Evolutionary conservation across 768 basidiomycete genomes (phyloP), one percentile per base, ranked within the genome.

Genomic region (Tricholoma furcatifolium): DNA sequence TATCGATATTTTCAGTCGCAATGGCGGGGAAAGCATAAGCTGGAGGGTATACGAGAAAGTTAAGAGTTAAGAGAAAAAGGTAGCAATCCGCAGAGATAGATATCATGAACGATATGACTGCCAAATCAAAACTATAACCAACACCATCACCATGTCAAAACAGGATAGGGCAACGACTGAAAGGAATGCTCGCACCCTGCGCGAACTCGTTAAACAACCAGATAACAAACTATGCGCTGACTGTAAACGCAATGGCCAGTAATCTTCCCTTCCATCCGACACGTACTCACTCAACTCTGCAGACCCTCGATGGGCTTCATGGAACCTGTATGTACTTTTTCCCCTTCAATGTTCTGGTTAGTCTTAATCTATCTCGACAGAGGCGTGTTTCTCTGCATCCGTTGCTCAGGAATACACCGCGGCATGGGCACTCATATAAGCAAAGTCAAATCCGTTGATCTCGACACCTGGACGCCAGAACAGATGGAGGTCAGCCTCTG

Each of bases 361-460:
- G 11, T 32, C 42, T 23, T 65, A 11, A 58, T 23, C 45, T 2
- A 8, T 32, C 44, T 51, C 18, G 56, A 3, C 24, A 94, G 92
- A 23, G 96, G 96, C 20, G 88, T 93, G 2, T 97, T 93, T 66
- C 77, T 98, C 35, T 99, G 96, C 67, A 97, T 99, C 58, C 84
- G 96, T 53, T 99, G 96, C 71, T 98, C 95, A 12, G 96, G 96
- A 24, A 91, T 98, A 52, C 96, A 99, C 70, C 87, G 96, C 39
- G 88, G 92, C 36, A 94, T 99, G 93, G 96, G 96, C 54, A 98
- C 96, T 0, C 96, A 99, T 70, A 97, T 98, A 69, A 91, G 90
- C 72, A 91, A 89, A 65, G 91, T 99, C 67, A 97, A 97, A 65
- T 96, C 93, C 2, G 91, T 99, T 50, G 96, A 99, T 72, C 84